Conservation (phyloP, 306 rosid genomes). For the Macrotyloma uniflorum region DNA sequence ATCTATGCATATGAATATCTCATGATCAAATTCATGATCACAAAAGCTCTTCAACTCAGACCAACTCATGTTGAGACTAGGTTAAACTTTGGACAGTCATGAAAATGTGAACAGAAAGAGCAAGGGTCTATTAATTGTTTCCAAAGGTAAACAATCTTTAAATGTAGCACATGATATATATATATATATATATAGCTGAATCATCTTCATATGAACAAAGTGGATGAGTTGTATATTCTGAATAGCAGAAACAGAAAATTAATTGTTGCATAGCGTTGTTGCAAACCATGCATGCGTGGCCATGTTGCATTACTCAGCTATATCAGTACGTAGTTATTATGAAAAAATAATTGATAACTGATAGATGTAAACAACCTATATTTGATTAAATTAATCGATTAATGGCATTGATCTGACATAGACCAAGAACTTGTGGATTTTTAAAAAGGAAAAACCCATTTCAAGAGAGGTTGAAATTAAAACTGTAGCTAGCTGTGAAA, state of each 20-base stretch:
- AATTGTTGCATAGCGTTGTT: slow-evolving; percentile 1
- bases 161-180: not conserved
- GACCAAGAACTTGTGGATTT: slow-evolving; percentile 49
- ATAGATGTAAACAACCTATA: not conserved
- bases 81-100: not conserved
- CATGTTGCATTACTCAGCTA: slow-evolving; percentile 24
- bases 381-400: slow-evolving; percentile 32
- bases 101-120: not conserved
- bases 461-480: slow-evolving; percentile 48
- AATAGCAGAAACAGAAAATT: not conserved
- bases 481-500: slow-evolving; percentile 49
- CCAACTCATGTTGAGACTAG: not conserved
- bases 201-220: not conserved
- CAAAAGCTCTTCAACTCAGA: not conserved
- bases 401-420: slow-evolving; percentile 63
- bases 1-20: not conserved
- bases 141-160: not conserved
- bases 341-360: not conserved
- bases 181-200: too few species aligned
- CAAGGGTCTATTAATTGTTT: not conserved
- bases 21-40: not conserved
- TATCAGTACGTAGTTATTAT: not conserved
- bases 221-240: slow-evolving; percentile 28
- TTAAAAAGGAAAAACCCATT: slow-evolving; percentile 43
- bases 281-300: slow-evolving; percentile 29